Evolutionary conservation across 495 filamentous ascomycete species (phyloP).

Genomic region (Articulospora tetracladia): DNA sequence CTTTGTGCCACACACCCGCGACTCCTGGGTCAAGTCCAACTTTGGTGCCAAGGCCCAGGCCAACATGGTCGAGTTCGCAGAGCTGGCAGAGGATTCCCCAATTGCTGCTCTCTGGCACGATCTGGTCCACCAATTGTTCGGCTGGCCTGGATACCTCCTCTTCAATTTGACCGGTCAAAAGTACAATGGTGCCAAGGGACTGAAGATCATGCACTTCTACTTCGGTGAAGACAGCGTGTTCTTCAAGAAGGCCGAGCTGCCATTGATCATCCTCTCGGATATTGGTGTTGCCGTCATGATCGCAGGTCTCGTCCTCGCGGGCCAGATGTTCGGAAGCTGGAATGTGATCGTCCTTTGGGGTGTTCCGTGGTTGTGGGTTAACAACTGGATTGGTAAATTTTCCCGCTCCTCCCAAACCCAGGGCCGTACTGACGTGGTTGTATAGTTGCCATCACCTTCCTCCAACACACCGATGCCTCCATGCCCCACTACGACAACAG

Average conservation of each 20-base stretch:
- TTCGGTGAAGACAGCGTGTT: conserved; percentile 41
- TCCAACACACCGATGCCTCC: conserved; percentile 66
- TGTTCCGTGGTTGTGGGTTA: conserved; percentile 56
- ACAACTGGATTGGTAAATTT: conserved; percentile 54
- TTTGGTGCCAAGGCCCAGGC: conserved; percentile 32
- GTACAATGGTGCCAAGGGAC: conserved; percentile 33
- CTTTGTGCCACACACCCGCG: conserved; percentile 49
- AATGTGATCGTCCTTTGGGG: conserved; percentile 48
- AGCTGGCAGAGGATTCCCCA: conserved; percentile 55
- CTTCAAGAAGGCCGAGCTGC: conserved; percentile 54
- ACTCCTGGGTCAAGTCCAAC: conserved; percentile 28
- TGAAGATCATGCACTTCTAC: conserved; percentile 56
- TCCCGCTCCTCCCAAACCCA: conserved; percentile 1
- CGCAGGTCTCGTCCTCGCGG: conserved; percentile 38
- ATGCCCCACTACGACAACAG: conserved; percentile 61
- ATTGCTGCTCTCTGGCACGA: conserved; percentile 44
- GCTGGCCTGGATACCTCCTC: conserved; percentile 53
- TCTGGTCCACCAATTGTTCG: conserved; percentile 49
- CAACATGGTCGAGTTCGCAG: conserved; percentile 33
- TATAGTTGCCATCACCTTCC: conserved; percentile 61
- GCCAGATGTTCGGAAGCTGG: conserved; percentile 42
- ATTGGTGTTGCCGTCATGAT: conserved; percentile 47
- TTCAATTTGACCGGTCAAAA: conserved; percentile 51
- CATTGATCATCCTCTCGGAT: conserved; percentile 56
- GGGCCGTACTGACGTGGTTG: conserved; percentile 6